Conservation (phyloP, 805 yeast species). For the Candida insectorum region DNA sequence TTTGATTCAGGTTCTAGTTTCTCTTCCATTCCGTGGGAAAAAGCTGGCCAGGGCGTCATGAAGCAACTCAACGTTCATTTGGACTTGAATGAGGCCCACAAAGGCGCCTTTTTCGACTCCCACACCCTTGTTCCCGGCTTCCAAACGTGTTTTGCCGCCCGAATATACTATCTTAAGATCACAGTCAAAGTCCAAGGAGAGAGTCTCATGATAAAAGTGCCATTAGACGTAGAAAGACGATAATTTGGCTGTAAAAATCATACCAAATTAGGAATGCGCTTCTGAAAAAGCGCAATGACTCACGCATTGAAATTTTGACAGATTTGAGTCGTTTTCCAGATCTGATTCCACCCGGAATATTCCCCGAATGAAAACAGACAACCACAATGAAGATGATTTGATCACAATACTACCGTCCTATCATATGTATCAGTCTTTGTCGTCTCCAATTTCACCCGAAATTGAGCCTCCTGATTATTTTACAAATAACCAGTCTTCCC, state of each 20-base stretch:
- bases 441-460: too few relatives aligned
- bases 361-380: too few relatives aligned
- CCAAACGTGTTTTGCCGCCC: conserved; percentile 33
- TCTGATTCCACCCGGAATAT: too few relatives aligned
- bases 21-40: conserved; percentile 28
- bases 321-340: too few relatives aligned
- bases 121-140: conserved; percentile 37
- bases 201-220: conserved; percentile 30
- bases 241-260: background rate
- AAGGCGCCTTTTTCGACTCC: conserved; percentile 25
- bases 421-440: too few relatives aligned
- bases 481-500: too few relatives aligned
- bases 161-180: conserved; percentile 34
- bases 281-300: background rate
- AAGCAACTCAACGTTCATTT: conserved; percentile 29
- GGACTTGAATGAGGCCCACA: conserved; percentile 23
- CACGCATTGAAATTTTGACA: background rate
- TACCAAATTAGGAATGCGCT: background rate
- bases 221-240: conserved; percentile 14
- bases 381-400: too few relatives aligned
- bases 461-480: too few relatives aligned
- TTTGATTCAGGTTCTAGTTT: conserved; percentile 1
- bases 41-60: conserved; percentile 13
- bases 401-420: too few relatives aligned
- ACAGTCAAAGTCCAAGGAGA: conserved; percentile 30